Base-by-base conservation (phyloP, 768 basidiomycete species). In the Termitomyces heimii region DNA sequence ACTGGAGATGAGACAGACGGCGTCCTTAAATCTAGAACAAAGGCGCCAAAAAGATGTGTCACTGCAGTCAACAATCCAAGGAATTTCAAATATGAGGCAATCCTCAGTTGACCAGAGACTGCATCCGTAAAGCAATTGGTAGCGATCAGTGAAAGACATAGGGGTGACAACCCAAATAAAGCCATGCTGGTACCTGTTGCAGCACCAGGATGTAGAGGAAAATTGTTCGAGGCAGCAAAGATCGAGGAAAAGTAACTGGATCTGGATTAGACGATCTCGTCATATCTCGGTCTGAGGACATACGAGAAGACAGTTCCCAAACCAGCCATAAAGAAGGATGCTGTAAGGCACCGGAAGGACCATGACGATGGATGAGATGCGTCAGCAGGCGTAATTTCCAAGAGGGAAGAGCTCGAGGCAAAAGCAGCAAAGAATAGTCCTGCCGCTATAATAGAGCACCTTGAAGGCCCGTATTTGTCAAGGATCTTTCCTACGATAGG, bases 101-200 rank as follows among this genome's bases (percentile, higher is more conserved):
- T 65, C 74, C 79, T 60, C 70, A 80, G 49, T 73, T 74, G 44
- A 31, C 78, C 79, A 26, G 73, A 74, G 48, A 69, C 66, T 13
- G 69, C 61, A 39, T 75, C 70, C 5, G 80, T 82, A 68, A 92
- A 92, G 66, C 75, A 83, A 16, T 56, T 72, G 4, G 86, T 82
- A 4, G 87, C 89, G 37, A 91, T 58, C 24, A 79, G 57, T 22
- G 89, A 86, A 7, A 92, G 77, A 62, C 89, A 82, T 22, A 92
- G 73, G 0, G 91, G 91, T 0, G 91, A 93, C 34, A 92, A 77
- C n/a, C 91, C 89, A 64, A 91, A 92, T 24, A 91, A 71, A 2
- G 88, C 82, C 77, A 84, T 84, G 65, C 79, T 85, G 10, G 75
- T 70, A 4, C 88, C 91, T 1, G 86, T 78, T 12, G 88, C 82